A percentile compares a stretch with the other conserved stretches of the same genome.
phyloP scores from a whole-genome alignment of 2,329 filamentous ascomycete species.

The Leptographium lundbergii region DNA sequence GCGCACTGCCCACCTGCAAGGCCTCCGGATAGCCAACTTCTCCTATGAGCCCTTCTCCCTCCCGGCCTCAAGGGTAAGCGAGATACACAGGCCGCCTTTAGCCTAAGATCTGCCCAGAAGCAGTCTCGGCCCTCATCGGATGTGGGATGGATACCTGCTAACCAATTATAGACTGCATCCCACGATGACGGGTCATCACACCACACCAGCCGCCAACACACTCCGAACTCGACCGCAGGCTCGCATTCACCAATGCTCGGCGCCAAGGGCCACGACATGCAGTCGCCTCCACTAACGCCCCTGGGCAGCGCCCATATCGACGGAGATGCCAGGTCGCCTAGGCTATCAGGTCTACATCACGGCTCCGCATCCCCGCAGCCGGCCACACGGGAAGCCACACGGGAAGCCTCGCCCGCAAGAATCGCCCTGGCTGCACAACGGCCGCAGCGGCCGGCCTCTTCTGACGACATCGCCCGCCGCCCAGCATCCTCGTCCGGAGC shows the following conservation, averaged over 20 bases:
- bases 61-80: slow-evolving; percentile 66
- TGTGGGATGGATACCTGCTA: neutral
- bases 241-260: slow-evolving; percentile 55
- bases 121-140: neutral
- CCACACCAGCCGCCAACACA: slow-evolving; percentile 50
- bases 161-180: slow-evolving; percentile 38
- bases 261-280: slow-evolving; percentile 57
- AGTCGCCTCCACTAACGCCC: slow-evolving; percentile 82
- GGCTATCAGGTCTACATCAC: slow-evolving; percentile 9
- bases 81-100: neutral
- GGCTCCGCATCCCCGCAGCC: slow-evolving; percentile 52
- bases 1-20: slow-evolving; percentile 65
- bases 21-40: slow-evolving; percentile 72
- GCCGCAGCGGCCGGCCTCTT: neutral
- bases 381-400: slow-evolving; percentile 49
- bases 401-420: slow-evolving; percentile 29
- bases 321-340: slow-evolving; percentile 18
- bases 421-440: neutral
- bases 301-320: slow-evolving; percentile 50
- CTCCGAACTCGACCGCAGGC: slow-evolving; percentile 48
- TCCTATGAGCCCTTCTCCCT: slow-evolving; percentile 85
- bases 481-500: slow-evolving; percentile 18
- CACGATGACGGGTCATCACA: slow-evolving; percentile 41
- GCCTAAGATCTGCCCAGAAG: neutral
- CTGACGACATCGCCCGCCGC: neutral